Conservation (phyloP, 1,284 basidiomycete genomes). For the Cronartium quercuum region DNA sequence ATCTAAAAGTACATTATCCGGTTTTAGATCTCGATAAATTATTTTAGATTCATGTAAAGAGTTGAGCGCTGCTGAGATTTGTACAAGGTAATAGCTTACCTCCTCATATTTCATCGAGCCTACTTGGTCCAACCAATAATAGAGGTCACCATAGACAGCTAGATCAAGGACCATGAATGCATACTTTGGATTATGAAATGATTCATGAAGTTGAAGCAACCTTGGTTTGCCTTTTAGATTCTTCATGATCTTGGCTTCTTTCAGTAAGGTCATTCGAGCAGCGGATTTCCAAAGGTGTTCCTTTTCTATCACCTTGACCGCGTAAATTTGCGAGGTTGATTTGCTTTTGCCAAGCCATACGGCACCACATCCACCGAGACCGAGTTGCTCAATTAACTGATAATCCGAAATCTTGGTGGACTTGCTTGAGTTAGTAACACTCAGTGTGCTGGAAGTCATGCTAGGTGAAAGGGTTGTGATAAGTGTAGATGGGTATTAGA, state of each 20-base stretch:
- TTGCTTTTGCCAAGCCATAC: background rate
- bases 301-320: background rate
- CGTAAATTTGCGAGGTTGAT: background rate
- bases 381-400: background rate
- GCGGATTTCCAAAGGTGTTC: background rate
- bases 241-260: background rate
- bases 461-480: no score
- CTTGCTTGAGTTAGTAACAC: no score
- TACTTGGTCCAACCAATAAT: background rate
- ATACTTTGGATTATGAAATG: background rate
- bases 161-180: background rate
- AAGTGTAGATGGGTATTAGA: no score
- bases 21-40: conserved; percentile 9
- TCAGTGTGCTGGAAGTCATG: no score
- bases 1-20: background rate
- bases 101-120: background rate
- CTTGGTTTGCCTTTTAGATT: background rate
- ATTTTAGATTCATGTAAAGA: background rate
- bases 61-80: background rate
- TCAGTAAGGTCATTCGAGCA: background rate
- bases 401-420: background rate
- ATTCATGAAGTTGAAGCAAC: background rate
- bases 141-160: background rate
- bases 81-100: background rate
- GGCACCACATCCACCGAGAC: background rate